Evolutionary conservation across 1,139 yeast species (phyloP).

Genomic region (Pichiaceae sp.): DNA sequence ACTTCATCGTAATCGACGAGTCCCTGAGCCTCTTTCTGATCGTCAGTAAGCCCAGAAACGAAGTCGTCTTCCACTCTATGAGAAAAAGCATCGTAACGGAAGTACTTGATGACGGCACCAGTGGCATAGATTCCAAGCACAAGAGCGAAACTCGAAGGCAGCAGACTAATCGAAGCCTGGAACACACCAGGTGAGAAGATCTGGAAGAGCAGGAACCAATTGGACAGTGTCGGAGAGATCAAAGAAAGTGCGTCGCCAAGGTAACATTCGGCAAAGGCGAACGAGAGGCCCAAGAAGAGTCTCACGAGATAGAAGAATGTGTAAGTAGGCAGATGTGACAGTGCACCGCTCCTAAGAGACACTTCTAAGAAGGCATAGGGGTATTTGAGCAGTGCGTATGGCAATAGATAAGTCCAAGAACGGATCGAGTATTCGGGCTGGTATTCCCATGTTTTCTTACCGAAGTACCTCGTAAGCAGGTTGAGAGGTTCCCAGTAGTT

Average conservation of each 20-base stretch:
- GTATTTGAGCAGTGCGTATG: conserved; percentile 34
- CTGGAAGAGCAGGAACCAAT: conserved; percentile 49
- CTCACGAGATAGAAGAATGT: conserved; percentile 49
- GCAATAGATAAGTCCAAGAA: conserved; percentile 70
- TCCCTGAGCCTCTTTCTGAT: neutral
- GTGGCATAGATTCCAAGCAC: conserved; percentile 51
- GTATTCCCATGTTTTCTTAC: conserved; percentile 95
- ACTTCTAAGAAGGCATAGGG: conserved; percentile 26
- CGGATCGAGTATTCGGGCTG: conserved; percentile 86
- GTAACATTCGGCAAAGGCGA: conserved; percentile 45
- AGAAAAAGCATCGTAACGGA: conserved; percentile 18
- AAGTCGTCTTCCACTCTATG: conserved; percentile 9
- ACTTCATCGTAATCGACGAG: conserved; percentile 6
- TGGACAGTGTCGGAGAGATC: conserved; percentile 33
- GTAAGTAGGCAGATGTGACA: conserved; percentile 25
- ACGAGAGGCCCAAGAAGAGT: conserved; percentile 40
- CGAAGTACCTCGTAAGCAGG: conserved; percentile 68
- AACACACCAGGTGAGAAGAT: conserved; percentile 58
- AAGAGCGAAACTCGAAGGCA: conserved; percentile 88
- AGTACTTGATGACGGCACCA: conserved; percentile 28
- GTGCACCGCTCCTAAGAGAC: conserved; percentile 1
- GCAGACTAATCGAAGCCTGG: conserved; percentile 76
- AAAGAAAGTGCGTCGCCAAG: conserved; percentile 37
- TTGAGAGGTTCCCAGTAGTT: conserved; percentile 95
- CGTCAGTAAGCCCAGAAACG: conserved; percentile 6